phyloP scores from a whole-genome alignment of 306 rosid genomes.

The Vigna reflexopilosa region DNA sequence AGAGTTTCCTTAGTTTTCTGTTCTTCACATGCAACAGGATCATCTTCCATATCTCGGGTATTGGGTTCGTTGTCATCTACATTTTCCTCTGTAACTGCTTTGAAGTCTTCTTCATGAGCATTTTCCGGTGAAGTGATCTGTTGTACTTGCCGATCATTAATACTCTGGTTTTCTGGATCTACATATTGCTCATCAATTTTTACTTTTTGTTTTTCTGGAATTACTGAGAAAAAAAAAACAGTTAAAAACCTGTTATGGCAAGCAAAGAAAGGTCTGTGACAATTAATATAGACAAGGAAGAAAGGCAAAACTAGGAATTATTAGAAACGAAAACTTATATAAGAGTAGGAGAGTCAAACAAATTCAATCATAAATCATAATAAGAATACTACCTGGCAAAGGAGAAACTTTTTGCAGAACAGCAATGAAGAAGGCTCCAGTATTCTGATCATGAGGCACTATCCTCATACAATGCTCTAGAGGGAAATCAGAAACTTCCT shows the following conservation, averaged over 20 bases:
- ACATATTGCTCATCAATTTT: conserved; percentile 36
- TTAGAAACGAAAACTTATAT: not conserved
- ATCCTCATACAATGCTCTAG: conserved; percentile 90
- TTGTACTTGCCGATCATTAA: conserved; percentile 50
- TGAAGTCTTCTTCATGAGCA: conserved; percentile 48
- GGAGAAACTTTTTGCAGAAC: conserved; percentile 81
- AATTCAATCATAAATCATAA: conserved; percentile 2
- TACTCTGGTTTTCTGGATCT: conserved; percentile 45
- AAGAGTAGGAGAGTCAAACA: not conserved
- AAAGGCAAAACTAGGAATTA: conserved; percentile 16
- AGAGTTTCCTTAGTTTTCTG: conserved; percentile 50
- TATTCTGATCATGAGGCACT: conserved; percentile 95
- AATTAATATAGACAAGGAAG: conserved; percentile 5
- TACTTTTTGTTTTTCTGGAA: conserved; percentile 53
- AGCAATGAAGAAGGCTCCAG: conserved; percentile 97
- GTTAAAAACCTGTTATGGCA: conserved; percentile 33
- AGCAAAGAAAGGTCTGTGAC: conserved; percentile 26
- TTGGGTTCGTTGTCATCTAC: conserved; percentile 52
- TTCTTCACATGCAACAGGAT: conserved; percentile 50
- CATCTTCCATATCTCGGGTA: conserved; percentile 49
- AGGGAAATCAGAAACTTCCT: conserved; percentile 76
- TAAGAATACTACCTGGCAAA: conserved; percentile 69
- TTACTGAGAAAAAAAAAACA: conserved; percentile 50
- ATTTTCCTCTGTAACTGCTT: conserved; percentile 62
- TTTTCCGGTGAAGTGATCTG: conserved; percentile 53